These are phyloP conservation scores for Mediolabrus comicus DNA, from an alignment of 108 stramenopile species.

Conservation along the genomic window DNA sequence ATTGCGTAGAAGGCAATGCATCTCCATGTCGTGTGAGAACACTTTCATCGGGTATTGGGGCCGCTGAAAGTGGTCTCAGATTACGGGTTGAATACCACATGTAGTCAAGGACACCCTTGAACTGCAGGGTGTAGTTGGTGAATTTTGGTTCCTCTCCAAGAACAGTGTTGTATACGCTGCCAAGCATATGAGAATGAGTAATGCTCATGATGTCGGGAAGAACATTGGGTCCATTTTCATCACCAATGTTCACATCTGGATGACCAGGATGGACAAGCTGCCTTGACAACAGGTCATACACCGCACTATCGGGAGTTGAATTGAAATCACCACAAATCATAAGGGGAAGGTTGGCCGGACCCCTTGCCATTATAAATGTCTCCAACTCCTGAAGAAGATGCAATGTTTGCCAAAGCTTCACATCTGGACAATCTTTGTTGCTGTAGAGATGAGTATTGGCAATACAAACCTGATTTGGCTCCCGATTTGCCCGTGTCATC, in stretches of 20 bases:
- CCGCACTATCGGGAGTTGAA: constrained; percentile 94
- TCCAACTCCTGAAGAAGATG: constrained; percentile 93
- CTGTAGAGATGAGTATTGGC: constrained; percentile 99
- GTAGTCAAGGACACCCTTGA: constrained; percentile 96
- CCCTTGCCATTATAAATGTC: constrained; percentile 82
- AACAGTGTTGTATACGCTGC: constrained; percentile 92
- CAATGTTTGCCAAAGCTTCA: constrained; percentile 98
- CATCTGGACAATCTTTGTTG: constrained; percentile 97
- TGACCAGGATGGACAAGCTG: constrained; percentile 91
- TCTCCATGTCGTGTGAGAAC: constrained; percentile 78
- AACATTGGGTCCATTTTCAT: constrained; percentile 70
- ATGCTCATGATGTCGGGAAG: constrained; percentile 90
- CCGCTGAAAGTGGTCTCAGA: constrained; percentile 85
- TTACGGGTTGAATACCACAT: constrained; percentile 91
- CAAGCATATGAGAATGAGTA: constrained; percentile 89
- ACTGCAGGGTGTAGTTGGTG: constrained; percentile 94
- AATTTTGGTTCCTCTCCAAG: constrained; percentile 91
- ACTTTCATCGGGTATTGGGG: constrained; percentile 82
- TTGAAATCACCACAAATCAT: constrained; percentile 99
- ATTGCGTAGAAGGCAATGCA: constrained; percentile 93
- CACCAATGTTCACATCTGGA: constrained; percentile 79
- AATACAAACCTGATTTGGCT: constrained; percentile 90
- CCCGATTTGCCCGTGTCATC: constrained; percentile 58
- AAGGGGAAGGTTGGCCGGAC: constrained; percentile 76
- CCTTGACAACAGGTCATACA: constrained; percentile 91